A percentile compares a stretch with the other conserved stretches of the same genome.
Conservation (phyloP, 805 yeast species). For the Peterozyma xylosa region DNA sequence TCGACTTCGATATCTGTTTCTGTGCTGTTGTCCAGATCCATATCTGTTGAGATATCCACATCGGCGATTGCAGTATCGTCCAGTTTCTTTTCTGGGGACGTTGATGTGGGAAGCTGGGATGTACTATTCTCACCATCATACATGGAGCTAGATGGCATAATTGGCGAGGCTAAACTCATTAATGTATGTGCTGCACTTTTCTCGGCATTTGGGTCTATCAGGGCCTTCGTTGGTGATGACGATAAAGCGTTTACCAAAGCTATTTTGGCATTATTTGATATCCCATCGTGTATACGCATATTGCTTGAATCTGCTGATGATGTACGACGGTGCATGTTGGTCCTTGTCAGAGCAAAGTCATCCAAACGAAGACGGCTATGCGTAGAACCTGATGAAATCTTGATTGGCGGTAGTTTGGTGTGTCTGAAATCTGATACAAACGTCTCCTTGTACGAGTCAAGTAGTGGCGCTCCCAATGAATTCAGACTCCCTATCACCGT, state of each 20-base stretch:
- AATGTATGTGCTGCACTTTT: constrained; percentile 50
- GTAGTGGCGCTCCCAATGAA: no score
- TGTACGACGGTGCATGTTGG: no score
- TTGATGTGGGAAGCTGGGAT: constrained; percentile 3
- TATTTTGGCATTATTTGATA: constrained; percentile 4
- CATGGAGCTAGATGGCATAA: constrained; percentile 11
- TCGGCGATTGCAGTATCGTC: not conserved
- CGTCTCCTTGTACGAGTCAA: no score
- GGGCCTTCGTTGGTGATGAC: not conserved
- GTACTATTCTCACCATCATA: not conserved
- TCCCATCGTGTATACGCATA: no score
- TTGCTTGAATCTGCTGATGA: no score
- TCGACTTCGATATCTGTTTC: constrained; percentile 8
- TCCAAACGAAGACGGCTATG: not conserved
- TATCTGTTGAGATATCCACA: not conserved
- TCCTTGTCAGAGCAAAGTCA: not conserved
- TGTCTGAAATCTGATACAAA: not conserved
- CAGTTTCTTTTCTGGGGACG: not conserved
- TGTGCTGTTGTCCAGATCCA: constrained; percentile 7
- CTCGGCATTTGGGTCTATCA: constrained; percentile 25
- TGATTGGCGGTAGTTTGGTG: not conserved
- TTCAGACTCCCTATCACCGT: no score
- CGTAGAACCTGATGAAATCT: not conserved
- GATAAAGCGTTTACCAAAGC: constrained; percentile 7
- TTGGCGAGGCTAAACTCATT: constrained; percentile 49